Evolutionary conservation across 83 land plant species (phyloP), one percentile per base, ranked within the genome.

Genomic region (Picea mariana): DNA sequence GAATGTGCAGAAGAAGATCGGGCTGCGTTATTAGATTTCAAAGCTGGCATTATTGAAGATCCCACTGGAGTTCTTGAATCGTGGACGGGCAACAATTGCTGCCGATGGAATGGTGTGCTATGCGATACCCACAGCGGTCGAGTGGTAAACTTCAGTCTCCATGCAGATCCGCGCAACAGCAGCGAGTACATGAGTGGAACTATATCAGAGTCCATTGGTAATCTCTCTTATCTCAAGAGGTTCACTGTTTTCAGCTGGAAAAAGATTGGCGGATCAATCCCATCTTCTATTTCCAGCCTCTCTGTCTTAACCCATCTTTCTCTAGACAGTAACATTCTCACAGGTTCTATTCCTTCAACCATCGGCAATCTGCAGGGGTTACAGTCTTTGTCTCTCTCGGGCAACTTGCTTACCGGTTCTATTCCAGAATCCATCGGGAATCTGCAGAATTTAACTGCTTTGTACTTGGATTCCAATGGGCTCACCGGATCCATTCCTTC

Each of bases 321-420:
- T 34, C 34, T 34, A 3, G 34, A 34, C 2, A 34, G 2, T 34
- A 34, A 34, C 34, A 34, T 1, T 34, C 34, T 34, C 2, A 34
- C 34, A 2, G 34, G 34, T 34, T 34, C 34, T 3, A 34, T 34
- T 1, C 34, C 34, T 34, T 34, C 34, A 1, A 3, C 34, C 34
- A 34, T 34, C 34, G 34, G 3, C 34, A 1, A 34, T 34, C 78
- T 94, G 66, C 85, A 89, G 44, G 23, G 42, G 24, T 85, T 96
- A 18, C 90, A 89, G 13, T 90, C 85, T 84, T 82, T 96, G 38
- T 89, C 87, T 80, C 91, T 96, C 58, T 91, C 90, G 3, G 83
- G 65, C 15, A 94, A 94, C 77, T 44, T 9, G 11, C 78, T 94
- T 71, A 31, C 49, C 8, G 96, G 93, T 42, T 68, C 82, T 24